Evolutionary conservation across 2,329 filamentous ascomycete species (phyloP), one percentile per base, ranked within the genome.

Genomic region (Pseudogymnoascus sp.): DNA sequence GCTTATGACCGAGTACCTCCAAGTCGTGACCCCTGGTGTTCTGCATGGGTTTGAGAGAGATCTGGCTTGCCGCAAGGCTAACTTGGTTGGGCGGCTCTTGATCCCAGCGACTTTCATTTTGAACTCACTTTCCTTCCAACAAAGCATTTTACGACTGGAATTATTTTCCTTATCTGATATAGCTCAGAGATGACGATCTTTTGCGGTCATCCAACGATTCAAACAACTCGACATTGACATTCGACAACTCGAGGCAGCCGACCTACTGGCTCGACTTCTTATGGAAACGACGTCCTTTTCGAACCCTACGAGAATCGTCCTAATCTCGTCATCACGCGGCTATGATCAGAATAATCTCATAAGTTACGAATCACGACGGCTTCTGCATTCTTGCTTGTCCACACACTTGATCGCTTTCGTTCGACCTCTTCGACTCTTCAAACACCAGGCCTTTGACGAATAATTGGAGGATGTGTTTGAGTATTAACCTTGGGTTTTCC

Each of bases 61-160:
- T 83, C 79, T 83, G 78, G 80, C 78, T 82, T 83, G 82, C 82
- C 82, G 82, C 82, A 79, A 86, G 82, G 83, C 83, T 83, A 75
- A 77, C 75, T 76, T 76, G 73, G 70, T 77, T 75, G 78, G 75
- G 77, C 76, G 75, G 76, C 77, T 74, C 70, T 70, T 72, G 68
- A 72, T 76, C 74, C 75, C 65, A 68, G 64, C 66, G 61, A 66
- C 64, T 67, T 68, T 69, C 69, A 64, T 66, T 66, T 67, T 63
- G 62, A 64, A 62, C 65, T 70, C 69, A 71, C 70, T 40, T 61
- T 62, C 60, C 56, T 65, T 73, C 70, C 71, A 73, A 76, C 71
- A 75, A 78, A 73, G 79, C 72, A 77, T 78, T 63, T 59, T 40
- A 59, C 53, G 44, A 53, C 46, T 59, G 31, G 59, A 60, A 60